These are phyloP conservation scores for Fusarium verticillioides DNA, from an alignment of 2,329 filamentous ascomycete species.

Conservation along the genomic window DNA sequence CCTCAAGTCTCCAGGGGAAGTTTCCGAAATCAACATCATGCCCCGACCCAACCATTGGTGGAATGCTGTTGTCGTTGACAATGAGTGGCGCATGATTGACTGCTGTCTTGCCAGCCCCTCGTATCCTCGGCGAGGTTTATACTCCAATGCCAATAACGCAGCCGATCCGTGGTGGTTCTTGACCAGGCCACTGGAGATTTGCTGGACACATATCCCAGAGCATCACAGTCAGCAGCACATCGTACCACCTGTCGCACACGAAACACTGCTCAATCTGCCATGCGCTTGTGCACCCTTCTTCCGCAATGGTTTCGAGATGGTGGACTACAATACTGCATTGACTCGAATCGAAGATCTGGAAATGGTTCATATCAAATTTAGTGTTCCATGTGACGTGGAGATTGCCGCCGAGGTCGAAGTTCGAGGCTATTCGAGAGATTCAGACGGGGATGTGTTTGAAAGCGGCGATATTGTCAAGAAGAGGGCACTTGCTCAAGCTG, in stretches of 20 bases:
- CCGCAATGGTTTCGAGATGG: constrained; percentile 80
- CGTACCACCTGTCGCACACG: constrained; percentile 85
- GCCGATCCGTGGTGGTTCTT: constrained; percentile 96
- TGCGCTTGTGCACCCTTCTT: constrained; percentile 90
- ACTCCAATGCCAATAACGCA: constrained; percentile 76
- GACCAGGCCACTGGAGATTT: constrained; percentile 86
- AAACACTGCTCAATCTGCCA: constrained; percentile 86
- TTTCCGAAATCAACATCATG: constrained; percentile 81
- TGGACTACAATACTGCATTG: constrained; percentile 90
- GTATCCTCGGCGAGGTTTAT: constrained; percentile 81
- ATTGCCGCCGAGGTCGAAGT: constrained; percentile 93
- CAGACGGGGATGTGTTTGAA: constrained; percentile 92
- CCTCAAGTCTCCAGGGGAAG: constrained; percentile 88
- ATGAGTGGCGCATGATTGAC: constrained; percentile 97
- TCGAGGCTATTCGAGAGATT: constrained; percentile 80
- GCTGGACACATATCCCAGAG: constrained; percentile 95
- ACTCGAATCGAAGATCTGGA: constrained; percentile 90
- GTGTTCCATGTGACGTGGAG: constrained; percentile 90
- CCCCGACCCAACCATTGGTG: constrained; percentile 97
- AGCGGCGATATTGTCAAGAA: constrained; percentile 89
- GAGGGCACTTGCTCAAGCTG: constrained; percentile 87
- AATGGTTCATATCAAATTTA: constrained; percentile 89
- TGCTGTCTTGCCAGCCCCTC: constrained; percentile 92
- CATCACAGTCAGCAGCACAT: constrained; percentile 91
- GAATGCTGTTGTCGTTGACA: constrained; percentile 93